Evolutionary conservation across 2,329 filamentous ascomycete species (phyloP).

Genomic region (Ophiosphaerella narmari): DNA sequence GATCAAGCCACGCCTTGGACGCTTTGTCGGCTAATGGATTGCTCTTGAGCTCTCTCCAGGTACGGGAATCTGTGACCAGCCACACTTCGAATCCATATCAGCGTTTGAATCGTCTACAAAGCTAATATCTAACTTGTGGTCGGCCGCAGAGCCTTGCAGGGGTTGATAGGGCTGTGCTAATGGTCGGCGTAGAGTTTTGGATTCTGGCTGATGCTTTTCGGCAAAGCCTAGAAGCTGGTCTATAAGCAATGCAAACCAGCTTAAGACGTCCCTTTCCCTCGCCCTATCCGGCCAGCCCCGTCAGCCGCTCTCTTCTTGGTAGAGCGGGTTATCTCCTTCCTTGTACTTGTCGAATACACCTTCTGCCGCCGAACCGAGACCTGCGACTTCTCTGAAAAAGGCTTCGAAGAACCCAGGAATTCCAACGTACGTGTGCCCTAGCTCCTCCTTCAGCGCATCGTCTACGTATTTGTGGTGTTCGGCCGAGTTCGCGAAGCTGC

Average conservation of each 20-base stretch:
- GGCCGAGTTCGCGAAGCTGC: conserved; percentile 24
- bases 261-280: conserved; percentile 19
- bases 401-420: conserved; percentile 27
- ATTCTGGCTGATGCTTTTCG: too few relatives aligned
- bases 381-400: conserved; percentile 22
- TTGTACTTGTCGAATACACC: neutral
- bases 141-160: conserved; percentile 25
- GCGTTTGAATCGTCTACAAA: conserved; percentile 26
- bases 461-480: conserved; percentile 24
- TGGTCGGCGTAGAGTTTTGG: conserved; percentile 9
- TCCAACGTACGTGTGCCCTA: conserved; percentile 22
- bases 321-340: conserved; percentile 26
- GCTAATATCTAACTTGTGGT: conserved; percentile 30
- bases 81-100: conserved; percentile 18
- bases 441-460: conserved; percentile 21
- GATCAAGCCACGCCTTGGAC: conserved; percentile 41
- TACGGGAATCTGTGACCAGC: conserved; percentile 53
- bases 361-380: conserved; percentile 13
- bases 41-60: conserved; percentile 54
- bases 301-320: conserved; percentile 21
- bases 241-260: conserved; percentile 18
- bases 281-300: conserved; percentile 22
- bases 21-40: conserved; percentile 49
- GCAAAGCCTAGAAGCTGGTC: too few relatives aligned
- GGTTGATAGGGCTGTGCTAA: conserved; percentile 24